Percentiles rank a stretch among this genome's conserved stretches.
Evolutionary conservation across 257 asterid species (phyloP).

Genomic region (Pogostemon cablin): DNA sequence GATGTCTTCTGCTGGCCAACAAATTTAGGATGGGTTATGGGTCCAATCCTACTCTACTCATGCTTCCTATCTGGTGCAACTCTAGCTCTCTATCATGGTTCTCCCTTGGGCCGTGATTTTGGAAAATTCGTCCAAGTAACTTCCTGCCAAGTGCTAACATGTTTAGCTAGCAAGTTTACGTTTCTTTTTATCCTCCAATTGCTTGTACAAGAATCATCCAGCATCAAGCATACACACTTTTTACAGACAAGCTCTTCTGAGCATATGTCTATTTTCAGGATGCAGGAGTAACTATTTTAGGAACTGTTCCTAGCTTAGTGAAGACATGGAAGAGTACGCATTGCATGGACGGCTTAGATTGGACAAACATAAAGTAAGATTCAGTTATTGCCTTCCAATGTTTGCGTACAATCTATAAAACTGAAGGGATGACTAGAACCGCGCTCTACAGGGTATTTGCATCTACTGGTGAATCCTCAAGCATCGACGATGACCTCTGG

Average conservation of each 20-base stretch:
- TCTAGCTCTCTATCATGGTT: conserved; percentile 95
- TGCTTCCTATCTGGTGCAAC: conserved; percentile 87
- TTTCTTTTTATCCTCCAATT: not conserved
- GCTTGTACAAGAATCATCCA: too few relatives aligned
- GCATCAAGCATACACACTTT: not conserved
- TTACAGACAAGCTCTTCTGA: conserved; percentile 3
- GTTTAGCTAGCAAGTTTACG: not conserved
- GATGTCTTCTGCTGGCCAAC: conserved; percentile 94
- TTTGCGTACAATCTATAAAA: conserved; percentile 9
- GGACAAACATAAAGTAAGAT: conserved; percentile 81
- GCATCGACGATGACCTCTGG: conserved; percentile 92
- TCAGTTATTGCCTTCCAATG: not conserved
- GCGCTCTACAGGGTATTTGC: conserved; percentile 58
- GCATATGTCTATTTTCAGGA: conserved; percentile 49
- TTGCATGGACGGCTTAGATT: conserved; percentile 84
- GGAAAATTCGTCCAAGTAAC: conserved; percentile 90
- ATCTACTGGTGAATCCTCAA: conserved; percentile 90
- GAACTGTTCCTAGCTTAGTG: conserved; percentile 95
- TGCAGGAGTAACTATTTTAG: conserved; percentile 83
- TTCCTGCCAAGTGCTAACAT: not conserved
- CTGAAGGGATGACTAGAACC: conserved; percentile 13
- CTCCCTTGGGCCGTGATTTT: conserved; percentile 79
- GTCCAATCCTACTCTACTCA: conserved; percentile 74
- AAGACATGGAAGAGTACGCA: conserved; percentile 86
- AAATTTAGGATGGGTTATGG: conserved; percentile 98